These are phyloP conservation scores for Colletotrichum camelliae DNA, from an alignment of 2,329 filamentous ascomycete genomes.

Conservation along the genomic window DNA sequence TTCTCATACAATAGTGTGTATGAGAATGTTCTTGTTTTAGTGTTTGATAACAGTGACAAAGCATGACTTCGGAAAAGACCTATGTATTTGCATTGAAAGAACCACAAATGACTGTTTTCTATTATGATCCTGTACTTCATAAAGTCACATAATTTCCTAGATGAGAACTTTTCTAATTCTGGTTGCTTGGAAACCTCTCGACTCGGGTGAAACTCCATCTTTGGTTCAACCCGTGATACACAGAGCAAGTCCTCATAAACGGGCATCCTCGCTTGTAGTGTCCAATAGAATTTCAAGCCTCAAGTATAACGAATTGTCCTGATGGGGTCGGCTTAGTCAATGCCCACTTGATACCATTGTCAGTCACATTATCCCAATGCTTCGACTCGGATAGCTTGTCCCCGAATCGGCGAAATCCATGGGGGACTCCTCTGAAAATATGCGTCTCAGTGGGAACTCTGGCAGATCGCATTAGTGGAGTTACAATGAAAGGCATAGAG, in stretches of 20 bases:
- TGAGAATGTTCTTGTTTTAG: background rate
- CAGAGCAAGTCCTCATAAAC: background rate
- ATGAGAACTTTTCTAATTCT: background rate
- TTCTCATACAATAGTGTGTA: background rate
- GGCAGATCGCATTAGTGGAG: background rate
- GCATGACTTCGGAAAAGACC: no score
- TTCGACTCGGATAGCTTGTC: conserved; percentile 41
- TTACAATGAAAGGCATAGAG: background rate
- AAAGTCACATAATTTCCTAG: background rate
- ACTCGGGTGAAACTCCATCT: background rate
- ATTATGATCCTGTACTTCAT: background rate
- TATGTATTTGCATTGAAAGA: no score
- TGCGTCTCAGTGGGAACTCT: conserved; percentile 53
- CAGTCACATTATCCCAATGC: conserved; percentile 47
- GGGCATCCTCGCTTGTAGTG: background rate
- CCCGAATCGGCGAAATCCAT: conserved; percentile 50
- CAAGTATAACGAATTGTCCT: conserved; percentile 23
- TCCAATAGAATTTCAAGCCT: background rate
- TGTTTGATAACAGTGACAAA: no score
- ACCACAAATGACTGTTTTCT: no score
- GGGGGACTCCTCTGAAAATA: conserved; percentile 58
- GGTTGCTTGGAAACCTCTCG: background rate
- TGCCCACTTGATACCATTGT: conserved; percentile 48
- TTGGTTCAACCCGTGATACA: background rate
- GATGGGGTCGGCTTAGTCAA: conserved; percentile 37